Conservation (phyloP, 2,329 filamentous ascomycete species). For the Phaeophleospora eucalypticola region DNA sequence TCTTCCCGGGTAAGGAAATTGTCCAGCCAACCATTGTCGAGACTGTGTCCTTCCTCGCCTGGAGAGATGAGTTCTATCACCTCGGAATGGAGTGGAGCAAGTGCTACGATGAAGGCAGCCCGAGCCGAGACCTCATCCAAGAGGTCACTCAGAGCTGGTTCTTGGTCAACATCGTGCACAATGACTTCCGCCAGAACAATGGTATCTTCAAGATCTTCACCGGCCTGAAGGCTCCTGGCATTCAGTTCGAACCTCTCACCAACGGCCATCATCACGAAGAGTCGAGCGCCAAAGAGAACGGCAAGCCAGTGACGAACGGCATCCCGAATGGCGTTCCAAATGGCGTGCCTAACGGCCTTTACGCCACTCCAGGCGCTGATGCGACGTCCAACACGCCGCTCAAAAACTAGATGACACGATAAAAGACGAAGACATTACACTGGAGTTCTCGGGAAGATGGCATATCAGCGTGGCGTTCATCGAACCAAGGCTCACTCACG, state of each 20-base stretch:
- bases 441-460: background rate
- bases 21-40: conserved; percentile 99
- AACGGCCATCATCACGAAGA: conserved; percentile 2
- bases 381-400: conserved; percentile 22
- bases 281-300: background rate
- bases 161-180: conserved; percentile 95
- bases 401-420: conserved; percentile 21
- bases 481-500: conserved; percentile 3
- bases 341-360: conserved; percentile 21
- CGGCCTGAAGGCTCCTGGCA: conserved; percentile 64
- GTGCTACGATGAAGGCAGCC: conserved; percentile 73
- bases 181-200: conserved; percentile 84
- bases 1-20: conserved; percentile 97
- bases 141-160: conserved; percentile 87
- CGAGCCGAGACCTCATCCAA: conserved; percentile 75
- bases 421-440: background rate
- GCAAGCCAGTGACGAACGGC: conserved; percentile 5
- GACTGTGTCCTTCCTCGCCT: conserved; percentile 93
- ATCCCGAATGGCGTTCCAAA: conserved; percentile 9
- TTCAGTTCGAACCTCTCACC: conserved; percentile 42
- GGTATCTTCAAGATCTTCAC: conserved; percentile 85
- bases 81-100: conserved; percentile 91
- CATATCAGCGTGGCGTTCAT: background rate
- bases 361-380: conserved; percentile 29
- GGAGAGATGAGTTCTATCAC: conserved; percentile 96